phyloP scores from a whole-genome alignment of 2,329 filamentous ascomycete genomes.

The Hirsutella minnesotensis region DNA sequence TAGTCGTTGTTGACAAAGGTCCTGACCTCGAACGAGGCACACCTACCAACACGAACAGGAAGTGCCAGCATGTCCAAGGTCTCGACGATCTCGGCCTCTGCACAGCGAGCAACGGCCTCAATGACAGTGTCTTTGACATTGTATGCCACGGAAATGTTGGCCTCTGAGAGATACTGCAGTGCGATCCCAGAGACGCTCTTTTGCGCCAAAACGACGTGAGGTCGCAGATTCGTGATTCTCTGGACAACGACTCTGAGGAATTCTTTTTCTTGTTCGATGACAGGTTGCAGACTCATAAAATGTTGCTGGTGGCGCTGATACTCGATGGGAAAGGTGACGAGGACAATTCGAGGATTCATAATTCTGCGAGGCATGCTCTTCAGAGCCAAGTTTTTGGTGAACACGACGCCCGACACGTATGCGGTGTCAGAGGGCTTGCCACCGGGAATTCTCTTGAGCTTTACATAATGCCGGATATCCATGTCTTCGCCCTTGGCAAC shows the following conservation, averaged over 20 bases:
- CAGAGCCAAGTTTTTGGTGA: conserved; percentile 90
- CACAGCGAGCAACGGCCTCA: conserved; percentile 85
- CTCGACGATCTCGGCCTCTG: conserved; percentile 83
- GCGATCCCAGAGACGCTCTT: conserved; percentile 88
- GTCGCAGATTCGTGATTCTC: conserved; percentile 74
- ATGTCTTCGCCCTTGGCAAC: conserved; percentile 87
- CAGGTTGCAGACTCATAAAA: conserved; percentile 95
- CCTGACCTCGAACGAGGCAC: conserved; percentile 85
- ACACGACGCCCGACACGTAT: conserved; percentile 95
- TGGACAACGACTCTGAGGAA: conserved; percentile 86
- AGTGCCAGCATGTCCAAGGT: conserved; percentile 86
- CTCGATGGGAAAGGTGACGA: conserved; percentile 91
- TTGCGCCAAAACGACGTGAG: conserved; percentile 81
- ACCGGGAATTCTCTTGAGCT: conserved; percentile 90
- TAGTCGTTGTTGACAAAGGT: conserved; percentile 77
- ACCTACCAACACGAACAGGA: conserved; percentile 61
- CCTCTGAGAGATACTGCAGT: conserved; percentile 74
- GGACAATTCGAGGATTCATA: conserved; percentile 70
- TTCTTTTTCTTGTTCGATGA: conserved; percentile 93
- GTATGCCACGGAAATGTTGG: conserved; percentile 85
- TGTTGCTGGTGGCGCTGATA: conserved; percentile 80
- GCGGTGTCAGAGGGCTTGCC: conserved; percentile 81
- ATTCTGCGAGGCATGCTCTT: conserved; percentile 94
- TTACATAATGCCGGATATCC: conserved; percentile 95
- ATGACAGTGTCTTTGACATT: conserved; percentile 96